Evolutionary conservation across 129 eudicot species (phyloP).

Genomic region (Helianthus tuberosus): DNA sequence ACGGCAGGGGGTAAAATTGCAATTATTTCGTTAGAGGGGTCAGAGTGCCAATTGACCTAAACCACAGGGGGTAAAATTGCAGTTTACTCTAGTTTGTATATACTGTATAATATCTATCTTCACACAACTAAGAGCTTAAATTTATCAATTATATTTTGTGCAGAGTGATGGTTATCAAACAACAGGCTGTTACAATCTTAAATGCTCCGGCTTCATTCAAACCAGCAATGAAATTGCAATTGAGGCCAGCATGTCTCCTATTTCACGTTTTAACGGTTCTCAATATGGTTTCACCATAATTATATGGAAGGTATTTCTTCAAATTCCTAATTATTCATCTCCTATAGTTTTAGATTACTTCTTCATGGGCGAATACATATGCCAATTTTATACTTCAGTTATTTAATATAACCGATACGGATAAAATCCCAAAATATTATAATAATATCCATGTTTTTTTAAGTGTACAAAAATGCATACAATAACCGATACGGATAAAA

Average conservation of each 20-base stretch:
- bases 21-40: too few species aligned
- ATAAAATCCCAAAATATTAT: too few species aligned
- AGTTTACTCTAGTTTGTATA: too few species aligned
- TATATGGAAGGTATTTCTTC: conserved; percentile 69
- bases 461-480: too few species aligned
- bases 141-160: conserved; percentile 2
- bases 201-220: conserved; percentile 73
- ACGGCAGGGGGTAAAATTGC: too few species aligned
- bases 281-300: conserved; percentile 60
- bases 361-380: background rate
- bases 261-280: conserved; percentile 41
- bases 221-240: conserved; percentile 72
- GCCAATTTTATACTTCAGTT: background rate
- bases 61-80: too few species aligned
- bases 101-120: background rate
- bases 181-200: conserved; percentile 85
- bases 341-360: background rate
- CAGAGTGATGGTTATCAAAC: conserved; percentile 93
- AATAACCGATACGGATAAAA: too few species aligned
- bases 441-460: too few species aligned
- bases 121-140: too few species aligned
- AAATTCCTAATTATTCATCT: conserved; percentile 10
- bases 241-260: conserved; percentile 75
- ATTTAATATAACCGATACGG: too few species aligned
- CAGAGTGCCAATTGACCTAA: too few species aligned